Evolutionary conservation across 108 stramenopile genomes (phyloP).

Genomic region (Asterionellopsis glacialis): DNA sequence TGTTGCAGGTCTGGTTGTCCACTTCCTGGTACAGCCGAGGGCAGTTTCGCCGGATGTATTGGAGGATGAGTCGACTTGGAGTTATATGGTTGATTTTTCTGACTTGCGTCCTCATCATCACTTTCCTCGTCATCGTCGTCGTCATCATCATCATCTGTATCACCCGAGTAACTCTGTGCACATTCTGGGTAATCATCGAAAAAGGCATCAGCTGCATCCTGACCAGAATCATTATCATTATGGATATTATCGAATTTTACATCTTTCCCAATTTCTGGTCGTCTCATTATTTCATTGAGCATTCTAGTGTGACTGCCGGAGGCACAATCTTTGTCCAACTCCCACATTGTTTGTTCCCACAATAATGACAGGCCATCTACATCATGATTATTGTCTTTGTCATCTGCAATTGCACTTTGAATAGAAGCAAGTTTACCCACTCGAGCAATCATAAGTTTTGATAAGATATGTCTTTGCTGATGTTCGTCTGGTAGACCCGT

Average conservation of each 20-base stretch:
- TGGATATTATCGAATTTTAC: too few relatives aligned
- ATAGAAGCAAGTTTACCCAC: too few relatives aligned
- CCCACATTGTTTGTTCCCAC: constrained; percentile 1
- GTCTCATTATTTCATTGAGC: not conserved
- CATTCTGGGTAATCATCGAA: constrained; percentile 74
- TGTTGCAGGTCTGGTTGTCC: too few relatives aligned
- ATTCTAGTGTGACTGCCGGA: not conserved
- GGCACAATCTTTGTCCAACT: not conserved
- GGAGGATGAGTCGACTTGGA: not conserved
- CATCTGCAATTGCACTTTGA: too few relatives aligned
- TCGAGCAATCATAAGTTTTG: too few relatives aligned
- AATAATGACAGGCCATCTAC: not conserved
- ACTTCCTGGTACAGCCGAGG: constrained; percentile 5
- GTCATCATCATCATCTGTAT: constrained; percentile 12
- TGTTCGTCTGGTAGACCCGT: not conserved
- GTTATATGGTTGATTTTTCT: not conserved
- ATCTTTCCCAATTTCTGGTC: too few relatives aligned
- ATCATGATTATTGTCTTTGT: not conserved
- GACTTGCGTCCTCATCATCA: not conserved
- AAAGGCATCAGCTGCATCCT: constrained; percentile 39
- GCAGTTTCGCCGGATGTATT: not conserved
- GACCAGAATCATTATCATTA: not conserved
- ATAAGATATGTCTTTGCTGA: not conserved
- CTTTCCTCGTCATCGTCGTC: constrained; percentile 15
- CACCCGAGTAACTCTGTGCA: constrained; percentile 14